Evolutionary conservation across 495 filamentous ascomycete genomes (phyloP), one percentile per base, ranked within the genome.

Genomic region (Articulospora tetracladia): DNA sequence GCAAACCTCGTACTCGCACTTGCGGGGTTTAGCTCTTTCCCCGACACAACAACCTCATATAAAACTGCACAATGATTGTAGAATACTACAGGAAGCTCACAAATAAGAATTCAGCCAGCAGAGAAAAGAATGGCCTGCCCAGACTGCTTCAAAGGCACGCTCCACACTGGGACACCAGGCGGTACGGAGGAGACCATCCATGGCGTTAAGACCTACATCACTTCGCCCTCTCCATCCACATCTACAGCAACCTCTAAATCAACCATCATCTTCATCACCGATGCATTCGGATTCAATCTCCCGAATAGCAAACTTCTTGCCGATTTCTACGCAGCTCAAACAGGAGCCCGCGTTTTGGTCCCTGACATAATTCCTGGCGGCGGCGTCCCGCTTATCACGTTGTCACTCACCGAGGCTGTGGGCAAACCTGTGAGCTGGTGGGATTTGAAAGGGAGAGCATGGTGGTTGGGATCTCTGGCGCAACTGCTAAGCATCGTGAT

Each of bases 271-370:
- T 47, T 57, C 11, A 44, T 57, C n/a, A 57, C 54, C 15, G 54
- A 57, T 28, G 54, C 54, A 1, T 57, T 57, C 26, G 54, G 54
- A 15, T 57, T 57, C 39, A 57, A 57, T 19, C 54, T 57, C 17
- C 19, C 39, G 13, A 57, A 57, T 22, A 30, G 19, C 23, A 24
- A 50, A n/a, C 23, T 55, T 2, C 53, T 55, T 6, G 53, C 53
- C 30, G 53, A 55, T 22, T 39, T 12, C 15, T 55, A 55, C 24
- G 10, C 53, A 7, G 20, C 28, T n/a, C 20, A 55, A 39, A 55
- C 53, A 4, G 53, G 53, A 2, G 1, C 11, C 17, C 53, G 53
- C 22, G 53, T 55, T 12, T 20, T 55, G 15, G 27, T 55, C 22
- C 53, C 53, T 2, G 53, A 55, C 24, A 36, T 55, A 1, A 55